Conservation (phyloP, 148 eudicot genomes). For the Camellia granthamiana region DNA sequence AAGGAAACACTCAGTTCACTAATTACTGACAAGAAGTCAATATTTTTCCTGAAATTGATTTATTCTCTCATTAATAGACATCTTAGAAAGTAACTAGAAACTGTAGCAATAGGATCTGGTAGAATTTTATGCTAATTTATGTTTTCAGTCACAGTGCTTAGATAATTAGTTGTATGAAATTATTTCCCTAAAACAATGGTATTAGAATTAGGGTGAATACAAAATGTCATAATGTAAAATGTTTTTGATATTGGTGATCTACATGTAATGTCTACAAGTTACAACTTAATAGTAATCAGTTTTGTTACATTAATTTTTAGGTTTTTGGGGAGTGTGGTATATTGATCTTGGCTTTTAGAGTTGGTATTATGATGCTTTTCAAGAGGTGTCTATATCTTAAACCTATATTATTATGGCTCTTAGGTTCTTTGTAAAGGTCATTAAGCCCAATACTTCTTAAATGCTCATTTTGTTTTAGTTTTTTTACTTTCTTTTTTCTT, state of each 20-base stretch:
- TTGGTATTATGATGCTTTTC: not conserved
- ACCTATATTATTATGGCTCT: not conserved
- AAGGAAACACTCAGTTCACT: not conserved
- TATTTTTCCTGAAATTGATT: not conserved
- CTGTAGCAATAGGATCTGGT: not conserved
- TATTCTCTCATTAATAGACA: not conserved
- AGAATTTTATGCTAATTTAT: not conserved
- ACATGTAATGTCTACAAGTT: not conserved
- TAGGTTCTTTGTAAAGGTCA: not conserved
- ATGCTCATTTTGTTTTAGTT: not conserved
- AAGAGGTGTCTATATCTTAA: not conserved
- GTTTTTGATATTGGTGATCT: not conserved
- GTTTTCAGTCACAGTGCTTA: not conserved
- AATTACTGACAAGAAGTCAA: not conserved
- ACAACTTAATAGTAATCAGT: not conserved
- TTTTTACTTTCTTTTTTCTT: too few species aligned
- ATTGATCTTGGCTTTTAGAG: not conserved
- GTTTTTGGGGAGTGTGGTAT: not conserved
- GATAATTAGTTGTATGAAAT: not conserved
- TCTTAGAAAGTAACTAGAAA: not conserved
- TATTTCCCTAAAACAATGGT: not conserved
- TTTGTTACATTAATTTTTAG: not conserved
- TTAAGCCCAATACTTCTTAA: not conserved
- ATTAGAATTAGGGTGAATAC: not conserved
- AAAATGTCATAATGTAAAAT: too few species aligned